Evolutionary conservation across 2,329 filamentous ascomycete genomes (phyloP), one percentile per base, ranked within the genome.

Genomic region (Penicillium paneum): DNA sequence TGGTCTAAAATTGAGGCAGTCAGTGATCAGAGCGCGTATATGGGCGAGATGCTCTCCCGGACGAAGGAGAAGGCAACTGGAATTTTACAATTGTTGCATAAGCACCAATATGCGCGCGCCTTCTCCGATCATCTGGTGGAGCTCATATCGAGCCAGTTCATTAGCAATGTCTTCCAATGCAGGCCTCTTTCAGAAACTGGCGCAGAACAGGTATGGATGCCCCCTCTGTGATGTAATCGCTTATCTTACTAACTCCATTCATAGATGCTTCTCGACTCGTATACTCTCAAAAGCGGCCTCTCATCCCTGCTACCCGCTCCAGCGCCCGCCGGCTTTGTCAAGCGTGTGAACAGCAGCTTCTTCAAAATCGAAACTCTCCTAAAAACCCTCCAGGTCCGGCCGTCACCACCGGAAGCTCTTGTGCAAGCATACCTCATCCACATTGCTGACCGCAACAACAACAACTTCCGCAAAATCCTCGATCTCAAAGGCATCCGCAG

Each of bases 371-470:
- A 97, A 67, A 89, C 91, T 0, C 83, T 99, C 21, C 87, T 99
- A 65, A 99, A 99, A 75, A 97, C 94, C 2, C 83, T 99, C 3
- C 94, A 99, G 79, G 93, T 99, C 44, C 90, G 90, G 28, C 86
- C 92, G 2, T 90, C 89, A 5, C 94, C 94, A 0, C 89, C 93
- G 0, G 94, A 99, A 77, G 93, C 90, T 2, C 83, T 99, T 3
- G 92, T 99, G 0, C 93, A 97, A 76, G 94, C 94, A 32, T 99
- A 99, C 71, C 85, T 99, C 32, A 96, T 97, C 72, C 94, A 97
- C 75, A 94, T 99, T 61, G 91, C 85, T 62, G 94, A 99, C 78
- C 87, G 89, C 52, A 96, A 89, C 60, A 94, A 97, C 70, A 83
- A 85, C 66, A 99, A 99, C 75, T 99, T 99, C 82, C 87, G 87